phyloP scores from a whole-genome alignment of 1,284 basidiomycete species.

The Apiotrichum akiyoshidainum region DNA sequence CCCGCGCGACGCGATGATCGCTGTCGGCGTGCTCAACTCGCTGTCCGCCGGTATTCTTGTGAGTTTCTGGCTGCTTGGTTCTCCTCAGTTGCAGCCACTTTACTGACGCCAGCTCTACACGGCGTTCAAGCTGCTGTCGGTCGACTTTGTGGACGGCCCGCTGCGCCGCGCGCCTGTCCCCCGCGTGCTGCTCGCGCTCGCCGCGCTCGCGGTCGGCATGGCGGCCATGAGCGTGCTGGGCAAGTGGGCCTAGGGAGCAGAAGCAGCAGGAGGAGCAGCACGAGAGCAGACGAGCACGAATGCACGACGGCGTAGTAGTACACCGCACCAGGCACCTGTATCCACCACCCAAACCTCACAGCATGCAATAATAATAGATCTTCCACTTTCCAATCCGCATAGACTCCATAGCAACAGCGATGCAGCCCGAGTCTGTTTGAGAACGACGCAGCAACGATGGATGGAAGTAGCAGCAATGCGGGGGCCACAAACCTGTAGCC shows the following conservation, averaged over 20 bases:
- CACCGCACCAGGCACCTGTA: no score
- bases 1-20: constrained; percentile 33
- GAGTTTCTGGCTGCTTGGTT: no score
- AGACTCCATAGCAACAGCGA: no score
- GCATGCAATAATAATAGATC: no score
- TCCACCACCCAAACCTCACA: no score
- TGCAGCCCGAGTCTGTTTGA: no score
- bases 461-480: no score
- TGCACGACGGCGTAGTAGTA: no score
- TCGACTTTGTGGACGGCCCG: constrained; percentile 31
- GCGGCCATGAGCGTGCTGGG: constrained; percentile 47
- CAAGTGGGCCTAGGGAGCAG: constrained; percentile 41
- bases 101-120: constrained; percentile 27
- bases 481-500: no score
- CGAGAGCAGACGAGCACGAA: not conserved
- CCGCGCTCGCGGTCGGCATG: constrained; percentile 31
- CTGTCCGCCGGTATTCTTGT: constrained; percentile 28
- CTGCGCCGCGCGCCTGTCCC: constrained; percentile 19
- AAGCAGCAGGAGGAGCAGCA: not conserved
- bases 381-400: no score
- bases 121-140: constrained; percentile 35
- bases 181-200: constrained; percentile 27
- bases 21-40: constrained; percentile 40
- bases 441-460: no score
- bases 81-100: no score